Evolutionary conservation across 441 rosid genomes (phyloP).

Genomic region (Jatropha podagrica): DNA sequence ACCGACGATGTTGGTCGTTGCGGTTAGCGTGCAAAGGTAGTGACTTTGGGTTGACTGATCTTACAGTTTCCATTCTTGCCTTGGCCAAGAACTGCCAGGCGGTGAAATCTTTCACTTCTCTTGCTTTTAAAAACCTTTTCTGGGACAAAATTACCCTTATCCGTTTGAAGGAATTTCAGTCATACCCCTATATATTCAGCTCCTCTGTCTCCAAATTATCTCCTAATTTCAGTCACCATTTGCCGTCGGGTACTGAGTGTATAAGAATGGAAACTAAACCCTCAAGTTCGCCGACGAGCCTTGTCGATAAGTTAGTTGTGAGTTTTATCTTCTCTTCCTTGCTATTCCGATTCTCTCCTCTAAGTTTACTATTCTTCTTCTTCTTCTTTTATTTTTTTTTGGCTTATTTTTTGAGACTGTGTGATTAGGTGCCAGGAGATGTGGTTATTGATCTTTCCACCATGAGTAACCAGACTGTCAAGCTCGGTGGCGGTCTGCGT

Average conservation of each 20-base stretch:
- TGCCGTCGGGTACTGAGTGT: too few species aligned
- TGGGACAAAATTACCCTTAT: slow-evolving; percentile 12
- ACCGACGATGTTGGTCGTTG: not conserved
- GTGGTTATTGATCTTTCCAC: slow-evolving; percentile 67
- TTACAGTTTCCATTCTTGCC: not conserved
- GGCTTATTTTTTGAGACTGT: not conserved
- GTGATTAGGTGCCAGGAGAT: slow-evolving; percentile 74
- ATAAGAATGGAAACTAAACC: slow-evolving; percentile 35
- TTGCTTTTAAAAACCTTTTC: not conserved
- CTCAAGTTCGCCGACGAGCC: slow-evolving; percentile 30
- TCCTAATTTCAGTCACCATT: not conserved
- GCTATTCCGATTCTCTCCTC: not conserved
- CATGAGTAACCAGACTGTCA: slow-evolving; percentile 71
- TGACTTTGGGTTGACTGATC: slow-evolving; percentile 9
- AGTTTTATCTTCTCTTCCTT: slow-evolving; percentile 21
- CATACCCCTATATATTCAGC: not conserved
- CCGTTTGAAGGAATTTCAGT: not conserved
- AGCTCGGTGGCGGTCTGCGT: slow-evolving; percentile 83
- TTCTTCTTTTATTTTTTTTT: not conserved
- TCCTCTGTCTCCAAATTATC: not conserved
- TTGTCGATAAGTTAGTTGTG: slow-evolving; percentile 53
- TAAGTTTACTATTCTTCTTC: not conserved
- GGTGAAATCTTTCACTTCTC: not conserved
- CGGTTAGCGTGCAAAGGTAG: slow-evolving; percentile 10
- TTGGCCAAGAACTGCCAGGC: not conserved